phyloP scores from a whole-genome alignment of 768 basidiomycete genomes.

The Mycena metata region DNA sequence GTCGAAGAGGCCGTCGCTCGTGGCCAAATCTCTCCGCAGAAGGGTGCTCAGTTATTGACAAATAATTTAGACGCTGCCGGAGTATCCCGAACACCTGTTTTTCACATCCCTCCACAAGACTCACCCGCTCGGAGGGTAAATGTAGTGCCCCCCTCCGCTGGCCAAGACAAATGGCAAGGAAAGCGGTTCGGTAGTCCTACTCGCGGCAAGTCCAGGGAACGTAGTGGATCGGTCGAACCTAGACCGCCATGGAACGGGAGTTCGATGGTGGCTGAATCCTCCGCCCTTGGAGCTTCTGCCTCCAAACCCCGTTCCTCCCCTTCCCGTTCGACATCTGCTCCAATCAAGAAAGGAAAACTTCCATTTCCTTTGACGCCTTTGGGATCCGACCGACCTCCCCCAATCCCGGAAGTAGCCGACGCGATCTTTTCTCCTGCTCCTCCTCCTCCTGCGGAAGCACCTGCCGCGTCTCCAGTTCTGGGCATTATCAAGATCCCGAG shows the following conservation, averaged over 20 bases:
- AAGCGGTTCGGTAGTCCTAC: conserved; percentile 47
- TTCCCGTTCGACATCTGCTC: conserved; percentile 26
- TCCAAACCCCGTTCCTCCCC: conserved; percentile 27
- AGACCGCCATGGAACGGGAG: conserved; percentile 37
- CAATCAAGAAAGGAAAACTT: conserved; percentile 36
- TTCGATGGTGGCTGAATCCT: conserved; percentile 19
- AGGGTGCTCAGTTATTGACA: conserved; percentile 53
- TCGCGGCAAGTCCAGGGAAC: conserved; percentile 42
- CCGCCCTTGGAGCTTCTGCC: conserved; percentile 18
- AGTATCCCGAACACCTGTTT: conserved; percentile 41
- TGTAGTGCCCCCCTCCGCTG: conserved; percentile 52
- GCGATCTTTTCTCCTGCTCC: conserved; percentile 11
- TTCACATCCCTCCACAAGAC: conserved; percentile 51
- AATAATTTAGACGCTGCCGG: conserved; percentile 38
- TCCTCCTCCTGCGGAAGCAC: conserved; percentile 1
- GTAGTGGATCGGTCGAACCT: conserved; percentile 56
- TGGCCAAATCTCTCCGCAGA: conserved; percentile 65
- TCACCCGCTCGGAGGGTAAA: conserved; percentile 60
- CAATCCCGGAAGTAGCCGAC: conserved; percentile 21
- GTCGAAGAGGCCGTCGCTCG: conserved; percentile 64
- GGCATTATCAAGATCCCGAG: conserved; percentile 49
- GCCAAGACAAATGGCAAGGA: conserved; percentile 47
- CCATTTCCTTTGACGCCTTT: conserved; percentile 35
- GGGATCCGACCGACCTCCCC: conserved; percentile 18
- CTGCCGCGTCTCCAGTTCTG: conserved; percentile 37